phyloP scores from a whole-genome alignment of 2,329 filamentous ascomycete species.

The Hymenoscyphus fructigenus region DNA sequence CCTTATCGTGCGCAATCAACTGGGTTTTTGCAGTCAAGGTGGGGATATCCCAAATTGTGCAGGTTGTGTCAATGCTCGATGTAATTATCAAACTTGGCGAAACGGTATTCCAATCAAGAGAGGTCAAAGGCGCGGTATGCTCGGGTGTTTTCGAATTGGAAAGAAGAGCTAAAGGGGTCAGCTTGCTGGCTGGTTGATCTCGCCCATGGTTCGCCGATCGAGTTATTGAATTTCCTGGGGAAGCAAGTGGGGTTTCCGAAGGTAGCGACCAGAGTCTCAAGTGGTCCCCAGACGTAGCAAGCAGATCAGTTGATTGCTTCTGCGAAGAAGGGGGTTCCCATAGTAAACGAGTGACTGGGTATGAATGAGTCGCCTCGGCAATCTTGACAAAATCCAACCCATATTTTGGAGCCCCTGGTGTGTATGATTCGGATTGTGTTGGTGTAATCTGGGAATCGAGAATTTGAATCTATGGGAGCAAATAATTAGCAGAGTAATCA shows the following conservation, averaged over 20 bases:
- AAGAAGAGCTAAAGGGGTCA: conserved; percentile 87
- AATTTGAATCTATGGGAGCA: conserved; percentile 78
- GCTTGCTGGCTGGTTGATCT: conserved; percentile 66
- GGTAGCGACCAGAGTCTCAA: conserved; percentile 92
- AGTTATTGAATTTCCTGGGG: conserved; percentile 65
- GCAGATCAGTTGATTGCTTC: conserved; percentile 91
- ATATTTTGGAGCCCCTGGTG: conserved; percentile 69
- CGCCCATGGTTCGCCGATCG: conserved; percentile 59
- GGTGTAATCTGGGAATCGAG: conserved; percentile 79
- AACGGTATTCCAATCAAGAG: conserved; percentile 96
- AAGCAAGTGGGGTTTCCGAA: conserved; percentile 55
- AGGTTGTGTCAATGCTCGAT: conserved; percentile 97
- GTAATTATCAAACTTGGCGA: conserved; percentile 97
- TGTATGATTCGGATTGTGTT: conserved; percentile 66
- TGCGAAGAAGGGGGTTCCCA: conserved; percentile 96
- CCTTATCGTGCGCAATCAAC: conserved; percentile 96
- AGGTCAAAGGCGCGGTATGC: conserved; percentile 94
- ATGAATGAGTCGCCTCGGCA: conserved; percentile 95
- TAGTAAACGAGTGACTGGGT: conserved; percentile 89
- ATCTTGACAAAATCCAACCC: conserved; percentile 89
- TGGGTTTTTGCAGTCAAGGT: conserved; percentile 97
- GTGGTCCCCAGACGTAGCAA: conserved; percentile 94
- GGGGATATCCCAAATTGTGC: conserved; percentile 99
- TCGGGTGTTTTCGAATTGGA: conserved; percentile 99
- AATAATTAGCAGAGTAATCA: not conserved